phyloP scores from a whole-genome alignment of 176 grass and related monocot species.

The Triticum timopheevii region DNA sequence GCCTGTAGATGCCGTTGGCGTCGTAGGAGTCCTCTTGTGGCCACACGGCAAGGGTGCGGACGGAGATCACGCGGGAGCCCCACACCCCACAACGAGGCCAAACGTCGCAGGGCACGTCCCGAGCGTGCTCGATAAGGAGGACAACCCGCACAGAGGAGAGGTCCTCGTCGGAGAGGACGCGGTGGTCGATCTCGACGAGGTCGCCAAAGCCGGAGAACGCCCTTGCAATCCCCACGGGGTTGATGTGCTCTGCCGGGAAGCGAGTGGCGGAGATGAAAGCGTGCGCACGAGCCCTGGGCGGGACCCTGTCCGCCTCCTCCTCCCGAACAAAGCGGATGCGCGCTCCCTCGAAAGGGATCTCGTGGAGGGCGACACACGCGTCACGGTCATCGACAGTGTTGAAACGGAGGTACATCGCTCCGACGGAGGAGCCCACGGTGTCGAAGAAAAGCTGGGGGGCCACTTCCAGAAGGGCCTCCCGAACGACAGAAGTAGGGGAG shows the following conservation, averaged over 20 bases:
- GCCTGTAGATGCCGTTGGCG: not conserved
- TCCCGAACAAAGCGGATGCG: not conserved
- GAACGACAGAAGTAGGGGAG: too few relatives aligned
- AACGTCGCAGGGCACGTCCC: not conserved
- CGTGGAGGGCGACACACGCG: not conserved
- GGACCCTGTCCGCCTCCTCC: not conserved
- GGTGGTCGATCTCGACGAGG: not conserved
- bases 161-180: not conserved
- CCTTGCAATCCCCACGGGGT: too few relatives aligned
- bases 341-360: not conserved
- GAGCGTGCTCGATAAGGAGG: not conserved
- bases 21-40: not conserved
- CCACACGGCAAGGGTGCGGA: not conserved
- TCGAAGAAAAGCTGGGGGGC: too few relatives aligned
- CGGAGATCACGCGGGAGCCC: too few relatives aligned
- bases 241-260: too few relatives aligned
- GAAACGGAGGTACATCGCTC: not conserved
- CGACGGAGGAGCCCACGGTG: not conserved
- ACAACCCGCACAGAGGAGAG: not conserved
- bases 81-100: not conserved
- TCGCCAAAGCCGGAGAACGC: too few relatives aligned
- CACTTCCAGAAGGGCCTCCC: too few relatives aligned
- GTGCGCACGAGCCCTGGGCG: accelerated
- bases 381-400: not conserved
- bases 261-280: not conserved